Percentiles rank a stretch among this genome's conserved stretches.
phyloP scores from a whole-genome alignment of 176 grass and related monocot genomes.

The Triticum timopheevii region DNA sequence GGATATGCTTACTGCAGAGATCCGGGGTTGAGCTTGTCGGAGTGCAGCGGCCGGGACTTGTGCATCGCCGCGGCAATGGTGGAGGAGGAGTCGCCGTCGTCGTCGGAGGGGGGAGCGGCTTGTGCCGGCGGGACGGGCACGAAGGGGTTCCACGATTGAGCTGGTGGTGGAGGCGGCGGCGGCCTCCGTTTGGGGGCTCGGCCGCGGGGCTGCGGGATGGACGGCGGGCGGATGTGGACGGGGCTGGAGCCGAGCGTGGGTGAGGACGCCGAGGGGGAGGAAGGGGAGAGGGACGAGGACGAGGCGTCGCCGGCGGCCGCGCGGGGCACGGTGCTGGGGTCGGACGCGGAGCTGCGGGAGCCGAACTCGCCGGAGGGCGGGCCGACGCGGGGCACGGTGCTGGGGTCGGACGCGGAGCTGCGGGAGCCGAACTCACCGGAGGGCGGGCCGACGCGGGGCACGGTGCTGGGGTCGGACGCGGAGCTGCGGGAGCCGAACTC shows the following conservation, averaged over 20 bases:
- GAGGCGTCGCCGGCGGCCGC: conserved; percentile 2
- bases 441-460: neutral
- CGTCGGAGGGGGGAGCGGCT: neutral
- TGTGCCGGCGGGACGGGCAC: neutral
- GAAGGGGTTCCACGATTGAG: conserved; percentile 45
- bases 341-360: too few species aligned
- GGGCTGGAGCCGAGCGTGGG: conserved; percentile 54
- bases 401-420: too few species aligned
- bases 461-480: neutral
- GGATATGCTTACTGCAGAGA: conserved; percentile 55
- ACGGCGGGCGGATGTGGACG: conserved; percentile 38
- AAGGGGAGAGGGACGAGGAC: conserved; percentile 35
- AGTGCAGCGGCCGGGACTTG: conserved; percentile 54
- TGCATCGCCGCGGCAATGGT: neutral
- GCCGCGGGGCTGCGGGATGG: conserved; percentile 39
- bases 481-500: conserved; percentile 36
- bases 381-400: neutral
- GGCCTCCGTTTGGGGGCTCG: conserved; percentile 40
- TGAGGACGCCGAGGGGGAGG: conserved; percentile 38
- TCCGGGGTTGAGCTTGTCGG: conserved; percentile 65
- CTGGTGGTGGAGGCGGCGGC: neutral
- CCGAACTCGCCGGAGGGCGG: too few species aligned
- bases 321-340: neutral
- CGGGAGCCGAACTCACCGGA: too few species aligned
- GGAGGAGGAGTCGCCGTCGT: neutral